phyloP scores from a whole-genome alignment of 2,329 filamentous ascomycete genomes.

The Fusarium irregulare region DNA sequence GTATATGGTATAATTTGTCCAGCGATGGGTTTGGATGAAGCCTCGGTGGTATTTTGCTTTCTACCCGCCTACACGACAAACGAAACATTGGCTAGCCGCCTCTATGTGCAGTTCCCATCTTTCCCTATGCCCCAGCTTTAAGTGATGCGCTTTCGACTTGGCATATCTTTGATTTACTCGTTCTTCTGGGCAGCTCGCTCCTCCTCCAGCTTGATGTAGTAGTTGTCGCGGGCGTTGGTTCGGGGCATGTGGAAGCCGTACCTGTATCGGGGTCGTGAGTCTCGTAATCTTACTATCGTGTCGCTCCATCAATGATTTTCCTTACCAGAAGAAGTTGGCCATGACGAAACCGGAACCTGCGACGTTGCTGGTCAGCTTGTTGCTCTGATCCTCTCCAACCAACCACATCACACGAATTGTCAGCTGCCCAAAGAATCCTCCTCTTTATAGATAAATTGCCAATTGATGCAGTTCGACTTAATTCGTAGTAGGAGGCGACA shows the following conservation, averaged over 20 bases:
- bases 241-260: slow-evolving; percentile 72
- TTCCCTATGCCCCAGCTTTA: slow-evolving; percentile 9
- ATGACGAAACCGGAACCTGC: slow-evolving; percentile 65
- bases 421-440: slow-evolving; percentile 28
- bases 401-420: slow-evolving; percentile 45
- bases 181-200: slow-evolving; percentile 60
- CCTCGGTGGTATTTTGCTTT: slow-evolving; percentile 42
- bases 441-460: slow-evolving; percentile 18
- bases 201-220: slow-evolving; percentile 69
- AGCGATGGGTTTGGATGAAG: slow-evolving; percentile 40
- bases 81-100: slow-evolving; percentile 38
- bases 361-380: slow-evolving; percentile 49
- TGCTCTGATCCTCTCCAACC: slow-evolving; percentile 33
- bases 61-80: slow-evolving; percentile 44
- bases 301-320: not conserved
- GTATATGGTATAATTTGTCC: slow-evolving; percentile 46
- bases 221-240: slow-evolving; percentile 67
- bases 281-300: not conserved
- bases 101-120: slow-evolving; percentile 30
- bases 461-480: slow-evolving; percentile 13
- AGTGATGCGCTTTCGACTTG: slow-evolving; percentile 3
- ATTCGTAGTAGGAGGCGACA: slow-evolving; percentile 44
- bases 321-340: slow-evolving; percentile 70
- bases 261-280: slow-evolving; percentile 53
- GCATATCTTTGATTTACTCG: slow-evolving; percentile 35